These are phyloP conservation scores for Omphalotus guepiniiformis DNA, from an alignment of 768 basidiomycete species.

Conservation along the genomic window DNA sequence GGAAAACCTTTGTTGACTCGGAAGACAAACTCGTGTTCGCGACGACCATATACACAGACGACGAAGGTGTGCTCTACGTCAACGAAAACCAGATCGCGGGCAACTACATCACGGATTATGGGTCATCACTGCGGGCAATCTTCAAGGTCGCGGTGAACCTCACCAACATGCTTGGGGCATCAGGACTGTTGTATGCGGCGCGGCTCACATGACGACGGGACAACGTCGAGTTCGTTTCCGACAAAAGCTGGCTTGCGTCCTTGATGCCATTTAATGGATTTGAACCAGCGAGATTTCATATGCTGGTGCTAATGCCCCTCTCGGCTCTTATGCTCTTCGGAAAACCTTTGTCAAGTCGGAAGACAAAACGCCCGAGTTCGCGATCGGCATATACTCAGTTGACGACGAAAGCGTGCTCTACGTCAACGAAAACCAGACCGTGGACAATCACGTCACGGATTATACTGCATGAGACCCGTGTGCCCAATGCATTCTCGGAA, in stretches of 20 bases:
- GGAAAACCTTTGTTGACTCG: slow-evolving; percentile 21
- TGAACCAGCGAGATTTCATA: slow-evolving; percentile 13
- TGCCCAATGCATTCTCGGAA: slow-evolving; percentile 13
- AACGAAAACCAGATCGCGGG: slow-evolving; percentile 22
- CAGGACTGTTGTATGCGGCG: too few relatives aligned
- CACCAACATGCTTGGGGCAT: too few relatives aligned
- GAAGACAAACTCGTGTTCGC: slow-evolving; percentile 20
- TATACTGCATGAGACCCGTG: slow-evolving; percentile 12
- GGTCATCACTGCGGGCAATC: too few relatives aligned
- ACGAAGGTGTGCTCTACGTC: slow-evolving; percentile 25
- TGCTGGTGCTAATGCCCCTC: slow-evolving; percentile 10
- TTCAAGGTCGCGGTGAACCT: too few relatives aligned
- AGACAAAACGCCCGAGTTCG: slow-evolving; percentile 19
- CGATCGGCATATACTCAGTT: slow-evolving; percentile 20
- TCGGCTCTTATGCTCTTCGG: slow-evolving; percentile 22
- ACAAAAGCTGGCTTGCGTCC: too few relatives aligned
- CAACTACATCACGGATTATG: slow-evolving; percentile 13
- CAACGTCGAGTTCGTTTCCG: too few relatives aligned
- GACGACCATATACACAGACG: slow-evolving; percentile 22
- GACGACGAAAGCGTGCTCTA: slow-evolving; percentile 27
- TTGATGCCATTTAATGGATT: too few relatives aligned
- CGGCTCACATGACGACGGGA: too few relatives aligned
- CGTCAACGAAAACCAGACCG: slow-evolving; percentile 22
- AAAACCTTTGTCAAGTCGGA: slow-evolving; percentile 19
- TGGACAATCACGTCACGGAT: slow-evolving; percentile 15